phyloP scores from a whole-genome alignment of 1,284 basidiomycete species.

The Cystobasidium pallidum region DNA sequence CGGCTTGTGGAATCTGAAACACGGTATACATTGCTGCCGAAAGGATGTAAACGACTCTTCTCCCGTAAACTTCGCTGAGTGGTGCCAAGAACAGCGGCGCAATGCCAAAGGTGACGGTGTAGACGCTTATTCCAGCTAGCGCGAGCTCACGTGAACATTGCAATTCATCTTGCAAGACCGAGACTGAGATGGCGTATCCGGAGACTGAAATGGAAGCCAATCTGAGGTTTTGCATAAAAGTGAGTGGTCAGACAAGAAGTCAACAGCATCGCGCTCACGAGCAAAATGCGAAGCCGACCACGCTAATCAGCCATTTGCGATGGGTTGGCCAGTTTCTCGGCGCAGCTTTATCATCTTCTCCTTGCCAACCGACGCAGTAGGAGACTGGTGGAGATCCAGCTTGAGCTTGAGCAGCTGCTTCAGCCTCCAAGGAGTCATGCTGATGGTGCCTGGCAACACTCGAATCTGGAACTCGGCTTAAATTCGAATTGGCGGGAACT shows the following conservation, averaged over 20 bases:
- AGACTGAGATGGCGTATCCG: constrained; percentile 8
- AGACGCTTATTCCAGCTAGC: constrained; percentile 18
- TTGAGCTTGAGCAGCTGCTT: constrained; percentile 15
- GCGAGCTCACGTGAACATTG: constrained; percentile 6
- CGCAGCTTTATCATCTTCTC: neutral
- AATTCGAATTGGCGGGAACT: constrained; percentile 13
- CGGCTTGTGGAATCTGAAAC: constrained; percentile 53
- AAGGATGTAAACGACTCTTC: constrained; percentile 64
- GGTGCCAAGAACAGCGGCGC: constrained; percentile 38
- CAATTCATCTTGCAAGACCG: neutral
- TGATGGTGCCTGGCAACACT: constrained; percentile 10
- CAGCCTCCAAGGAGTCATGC: constrained; percentile 10
- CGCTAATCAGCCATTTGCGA: constrained; percentile 27
- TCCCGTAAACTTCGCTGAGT: constrained; percentile 60
- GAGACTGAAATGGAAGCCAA: constrained; percentile 18
- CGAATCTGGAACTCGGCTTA: constrained; percentile 14
- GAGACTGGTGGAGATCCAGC: constrained; percentile 8
- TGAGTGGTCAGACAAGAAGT: too few species aligned
- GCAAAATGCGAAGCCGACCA: constrained; percentile 24
- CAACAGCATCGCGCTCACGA: too few species aligned
- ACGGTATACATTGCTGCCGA: constrained; percentile 56
- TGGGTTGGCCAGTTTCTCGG: constrained; percentile 10
- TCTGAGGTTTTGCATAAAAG: constrained; percentile 3
- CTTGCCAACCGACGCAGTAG: constrained; percentile 12
- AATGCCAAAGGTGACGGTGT: constrained; percentile 26